Conservation (phyloP, 352 stramenopile genomes). For the Phytophthora tentaculata region DNA sequence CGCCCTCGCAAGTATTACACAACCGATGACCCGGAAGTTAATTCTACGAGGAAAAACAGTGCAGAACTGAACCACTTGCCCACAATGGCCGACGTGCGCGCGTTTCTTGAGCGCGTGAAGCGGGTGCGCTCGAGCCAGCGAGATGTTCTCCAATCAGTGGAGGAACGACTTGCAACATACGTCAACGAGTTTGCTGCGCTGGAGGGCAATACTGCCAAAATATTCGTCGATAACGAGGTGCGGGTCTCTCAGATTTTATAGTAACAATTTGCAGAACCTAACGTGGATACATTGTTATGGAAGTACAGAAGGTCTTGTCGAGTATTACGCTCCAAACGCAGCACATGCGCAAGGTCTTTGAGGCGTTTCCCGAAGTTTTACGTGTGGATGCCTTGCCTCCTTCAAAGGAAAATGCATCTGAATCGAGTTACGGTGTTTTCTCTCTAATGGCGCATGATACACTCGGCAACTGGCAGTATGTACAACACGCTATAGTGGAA, state of each 20-base stretch:
- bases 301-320: conserved; percentile 41
- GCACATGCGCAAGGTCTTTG: conserved; percentile 44
- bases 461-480: conserved; percentile 46
- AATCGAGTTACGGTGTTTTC: conserved; percentile 38
- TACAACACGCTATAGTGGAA: conserved; percentile 47
- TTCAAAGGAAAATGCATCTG: background rate
- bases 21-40: conserved; percentile 10
- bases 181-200: conserved; percentile 44
- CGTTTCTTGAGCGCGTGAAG: conserved; percentile 30
- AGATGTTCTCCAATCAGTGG: conserved; percentile 27
- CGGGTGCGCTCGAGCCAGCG: conserved; percentile 9
- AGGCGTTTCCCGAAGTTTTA: conserved; percentile 42
- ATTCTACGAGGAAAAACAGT: background rate
- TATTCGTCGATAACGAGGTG: conserved; percentile 46
- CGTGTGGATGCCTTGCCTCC: conserved; percentile 28
- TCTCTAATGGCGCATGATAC: conserved; percentile 41
- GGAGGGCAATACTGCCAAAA: conserved; percentile 39
- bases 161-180: conserved; percentile 37
- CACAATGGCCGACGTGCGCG: conserved; percentile 32
- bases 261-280: background rate
- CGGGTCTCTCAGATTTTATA: background rate
- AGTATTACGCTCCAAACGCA: conserved; percentile 47
- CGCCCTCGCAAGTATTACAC: conserved; percentile 1
- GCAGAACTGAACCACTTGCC: conserved; percentile 14
- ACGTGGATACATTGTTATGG: conserved; percentile 1